Percentiles rank a stretch among this genome's conserved stretches.
phyloP scores from a whole-genome alignment of 2,329 filamentous ascomycete genomes.

The Aspergillus ruber region DNA sequence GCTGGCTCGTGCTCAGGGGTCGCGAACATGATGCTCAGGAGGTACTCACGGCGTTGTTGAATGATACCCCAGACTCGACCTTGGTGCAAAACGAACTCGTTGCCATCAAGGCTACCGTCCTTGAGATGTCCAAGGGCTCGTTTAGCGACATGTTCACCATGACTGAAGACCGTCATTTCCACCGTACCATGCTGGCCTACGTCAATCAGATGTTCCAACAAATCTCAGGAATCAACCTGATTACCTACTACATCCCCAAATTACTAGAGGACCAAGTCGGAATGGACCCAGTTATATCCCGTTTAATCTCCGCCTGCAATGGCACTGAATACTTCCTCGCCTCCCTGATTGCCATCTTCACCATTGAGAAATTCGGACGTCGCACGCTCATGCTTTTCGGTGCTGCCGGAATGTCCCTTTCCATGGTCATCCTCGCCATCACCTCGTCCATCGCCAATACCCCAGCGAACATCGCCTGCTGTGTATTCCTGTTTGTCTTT shows the following conservation, averaged over 20 bases:
- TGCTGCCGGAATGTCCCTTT: slow-evolving; percentile 55
- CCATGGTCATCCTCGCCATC: slow-evolving; percentile 56
- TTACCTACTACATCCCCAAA: slow-evolving; percentile 41
- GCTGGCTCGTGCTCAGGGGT: slow-evolving; percentile 54
- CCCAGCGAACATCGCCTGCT: slow-evolving; percentile 20
- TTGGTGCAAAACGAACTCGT: slow-evolving; percentile 43
- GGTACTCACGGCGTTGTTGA: slow-evolving; percentile 43
- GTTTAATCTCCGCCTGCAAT: slow-evolving; percentile 48
- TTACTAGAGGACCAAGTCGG: slow-evolving; percentile 40
- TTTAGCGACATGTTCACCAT: slow-evolving; percentile 56
- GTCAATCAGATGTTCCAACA: slow-evolving; percentile 54
- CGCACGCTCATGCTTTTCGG: slow-evolving; percentile 68
- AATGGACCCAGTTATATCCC: slow-evolving; percentile 34
- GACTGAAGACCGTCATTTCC: slow-evolving; percentile 50
- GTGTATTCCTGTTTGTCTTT: slow-evolving; percentile 53
- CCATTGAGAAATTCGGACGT: slow-evolving; percentile 47
- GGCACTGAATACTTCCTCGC: slow-evolving; percentile 51
- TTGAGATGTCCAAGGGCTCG: slow-evolving; percentile 44
- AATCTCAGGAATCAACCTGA: slow-evolving; percentile 40
- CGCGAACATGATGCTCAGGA: slow-evolving; percentile 46
- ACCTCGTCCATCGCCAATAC: slow-evolving; percentile 18
- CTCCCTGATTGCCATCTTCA: slow-evolving; percentile 45
- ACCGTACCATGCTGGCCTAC: slow-evolving; percentile 50
- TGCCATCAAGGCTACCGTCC: slow-evolving; percentile 49
- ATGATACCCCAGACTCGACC: slow-evolving; percentile 41